phyloP scores from a whole-genome alignment of 106 monocot genomes.

The Hemerocallis citrina region DNA sequence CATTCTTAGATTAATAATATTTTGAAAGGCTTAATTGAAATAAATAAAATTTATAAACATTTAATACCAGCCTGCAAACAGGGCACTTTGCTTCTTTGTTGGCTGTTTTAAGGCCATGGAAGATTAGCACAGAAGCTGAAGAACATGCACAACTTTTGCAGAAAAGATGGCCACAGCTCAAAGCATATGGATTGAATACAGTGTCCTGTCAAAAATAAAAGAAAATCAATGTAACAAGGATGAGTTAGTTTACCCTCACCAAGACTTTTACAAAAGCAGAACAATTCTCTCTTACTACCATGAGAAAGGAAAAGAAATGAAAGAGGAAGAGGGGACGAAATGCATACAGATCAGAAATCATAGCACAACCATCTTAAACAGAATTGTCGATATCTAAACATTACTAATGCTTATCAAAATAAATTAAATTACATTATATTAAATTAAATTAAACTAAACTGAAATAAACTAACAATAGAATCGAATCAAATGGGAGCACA shows the following conservation, averaged over 20 bases:
- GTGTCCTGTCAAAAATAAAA: constrained; percentile 42
- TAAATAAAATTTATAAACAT: background rate
- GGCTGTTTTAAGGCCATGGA: constrained; percentile 57
- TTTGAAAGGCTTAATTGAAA: no score
- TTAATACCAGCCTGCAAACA: constrained; percentile 53
- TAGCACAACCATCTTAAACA: background rate
- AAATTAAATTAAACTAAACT: no score
- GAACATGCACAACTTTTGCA: constrained; percentile 73
- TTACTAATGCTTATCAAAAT: background rate
- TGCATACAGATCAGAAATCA: background rate
- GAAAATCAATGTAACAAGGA: constrained; percentile 6
- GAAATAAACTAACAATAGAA: no score
- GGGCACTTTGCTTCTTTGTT: constrained; percentile 56
- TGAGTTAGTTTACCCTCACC: background rate
- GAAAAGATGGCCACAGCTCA: constrained; percentile 82
- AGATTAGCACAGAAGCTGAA: constrained; percentile 54
- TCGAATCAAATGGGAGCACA: constrained; percentile 1
- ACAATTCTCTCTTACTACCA: background rate
- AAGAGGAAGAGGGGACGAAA: background rate
- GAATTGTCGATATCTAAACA: background rate
- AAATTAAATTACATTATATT: no score
- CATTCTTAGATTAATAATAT: background rate
- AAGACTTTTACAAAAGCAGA: background rate
- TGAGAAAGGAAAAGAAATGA: background rate
- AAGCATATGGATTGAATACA: constrained; percentile 64